A percentile compares a stretch with the other conserved stretches of the same genome.
Conservation (phyloP, 208 protist genomes). For the Crithidia mellificae region DNA sequence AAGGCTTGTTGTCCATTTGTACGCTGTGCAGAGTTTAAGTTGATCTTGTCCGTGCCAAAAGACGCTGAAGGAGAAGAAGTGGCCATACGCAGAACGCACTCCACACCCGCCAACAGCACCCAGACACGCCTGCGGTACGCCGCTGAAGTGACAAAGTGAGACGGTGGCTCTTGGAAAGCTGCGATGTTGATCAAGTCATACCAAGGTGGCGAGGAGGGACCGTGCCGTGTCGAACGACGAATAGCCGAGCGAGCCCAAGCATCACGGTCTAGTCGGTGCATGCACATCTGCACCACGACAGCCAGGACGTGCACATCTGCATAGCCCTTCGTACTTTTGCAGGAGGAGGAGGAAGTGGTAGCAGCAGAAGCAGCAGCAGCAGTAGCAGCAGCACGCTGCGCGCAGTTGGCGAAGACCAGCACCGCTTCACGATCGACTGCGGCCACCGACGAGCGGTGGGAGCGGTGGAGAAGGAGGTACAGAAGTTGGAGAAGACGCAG, state of each 20-base stretch:
- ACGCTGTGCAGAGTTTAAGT: too few species aligned
- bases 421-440: constrained; percentile 32
- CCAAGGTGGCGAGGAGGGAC: too few species aligned
- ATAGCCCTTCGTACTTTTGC: background rate
- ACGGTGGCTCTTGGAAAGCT: constrained; percentile 10
- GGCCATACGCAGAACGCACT: constrained; percentile 14
- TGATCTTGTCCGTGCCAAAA: too few species aligned
- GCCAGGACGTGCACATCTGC: constrained; percentile 16
- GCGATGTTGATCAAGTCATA: background rate
- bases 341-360: too few species aligned
- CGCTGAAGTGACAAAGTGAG: background rate
- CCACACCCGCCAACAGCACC: constrained; percentile 18
- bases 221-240: too few species aligned
- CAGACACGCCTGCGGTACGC: constrained; percentile 16
- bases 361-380: too few species aligned
- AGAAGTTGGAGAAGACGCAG: constrained; percentile 34
- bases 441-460: constrained; percentile 37
- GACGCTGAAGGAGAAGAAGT: too few species aligned
- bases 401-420: constrained; percentile 18
- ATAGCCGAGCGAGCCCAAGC: background rate
- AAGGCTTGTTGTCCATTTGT: too few species aligned
- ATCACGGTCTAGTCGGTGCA: background rate
- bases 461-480: constrained; percentile 46
- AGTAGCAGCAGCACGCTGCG: background rate
- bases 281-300: background rate